phyloP scores from a whole-genome alignment of 352 stramenopile genomes.

The Pythium brassicae region DNA sequence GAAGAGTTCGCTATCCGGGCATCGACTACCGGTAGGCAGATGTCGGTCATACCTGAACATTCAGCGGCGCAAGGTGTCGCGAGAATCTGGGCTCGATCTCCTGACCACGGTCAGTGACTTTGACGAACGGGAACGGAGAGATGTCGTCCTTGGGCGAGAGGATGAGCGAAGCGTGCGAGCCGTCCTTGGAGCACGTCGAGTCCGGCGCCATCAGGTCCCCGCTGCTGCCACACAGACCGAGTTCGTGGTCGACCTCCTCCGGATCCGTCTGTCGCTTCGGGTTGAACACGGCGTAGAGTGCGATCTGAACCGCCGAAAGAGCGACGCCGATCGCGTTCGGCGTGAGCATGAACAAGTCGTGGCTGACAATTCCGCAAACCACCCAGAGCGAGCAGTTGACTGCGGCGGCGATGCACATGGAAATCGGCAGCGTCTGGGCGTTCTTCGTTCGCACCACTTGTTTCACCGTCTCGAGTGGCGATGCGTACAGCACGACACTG shows the following conservation, averaged over 20 bases:
- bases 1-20: too few species aligned
- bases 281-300: slow-evolving; percentile 39
- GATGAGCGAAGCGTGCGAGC: not conserved
- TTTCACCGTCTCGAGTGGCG: slow-evolving; percentile 25
- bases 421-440: slow-evolving; percentile 33
- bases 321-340: slow-evolving; percentile 31
- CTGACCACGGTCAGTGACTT: not conserved
- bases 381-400: slow-evolving; percentile 53
- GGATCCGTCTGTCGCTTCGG: not conserved
- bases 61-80: not conserved
- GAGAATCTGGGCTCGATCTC: not conserved
- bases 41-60: too few species aligned
- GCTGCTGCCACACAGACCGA: not conserved
- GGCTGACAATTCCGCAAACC: slow-evolving; percentile 35
- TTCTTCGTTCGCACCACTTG: slow-evolving; percentile 27
- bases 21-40: too few species aligned
- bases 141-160: not conserved
- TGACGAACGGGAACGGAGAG: not conserved
- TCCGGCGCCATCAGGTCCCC: not conserved
- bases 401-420: slow-evolving; percentile 35
- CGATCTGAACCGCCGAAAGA: slow-evolving; percentile 31
- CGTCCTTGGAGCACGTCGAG: not conserved
- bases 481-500: slow-evolving; percentile 24
- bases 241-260: not conserved
- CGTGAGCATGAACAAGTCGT: slow-evolving; percentile 44